These are phyloP conservation scores for Carex kokanica DNA, from an alignment of 176 grass and related monocot genomes.

Conservation along the genomic window DNA sequence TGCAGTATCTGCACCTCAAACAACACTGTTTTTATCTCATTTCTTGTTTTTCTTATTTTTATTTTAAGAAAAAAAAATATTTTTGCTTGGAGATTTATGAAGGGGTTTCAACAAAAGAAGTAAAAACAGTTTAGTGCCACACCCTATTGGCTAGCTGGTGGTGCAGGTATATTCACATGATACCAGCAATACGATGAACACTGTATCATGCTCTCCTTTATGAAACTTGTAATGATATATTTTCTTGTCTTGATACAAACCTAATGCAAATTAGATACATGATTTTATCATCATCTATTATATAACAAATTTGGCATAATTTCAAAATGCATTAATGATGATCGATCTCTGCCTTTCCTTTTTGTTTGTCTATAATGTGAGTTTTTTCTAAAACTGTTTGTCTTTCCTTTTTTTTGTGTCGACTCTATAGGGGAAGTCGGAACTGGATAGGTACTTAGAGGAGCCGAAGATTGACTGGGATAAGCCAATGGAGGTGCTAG, in stretches of 20 bases:
- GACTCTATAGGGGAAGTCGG: constrained; percentile 14
- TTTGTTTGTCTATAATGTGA: not conserved
- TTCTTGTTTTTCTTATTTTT: not conserved
- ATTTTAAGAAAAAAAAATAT: not conserved
- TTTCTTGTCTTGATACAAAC: not conserved
- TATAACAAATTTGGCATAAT: not conserved
- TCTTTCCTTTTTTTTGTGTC: not conserved
- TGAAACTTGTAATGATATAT: not conserved
- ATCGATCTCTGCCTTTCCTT: not conserved
- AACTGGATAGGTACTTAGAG: constrained; percentile 25
- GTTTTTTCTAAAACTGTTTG: not conserved
- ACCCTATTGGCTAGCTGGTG: not conserved
- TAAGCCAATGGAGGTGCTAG: constrained; percentile 22
- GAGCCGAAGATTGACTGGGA: constrained; percentile 21
- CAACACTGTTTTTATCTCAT: not conserved
- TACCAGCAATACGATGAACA: not conserved
- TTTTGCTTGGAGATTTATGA: not conserved
- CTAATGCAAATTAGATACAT: not conserved
- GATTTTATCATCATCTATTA: not conserved
- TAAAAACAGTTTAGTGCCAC: not conserved
- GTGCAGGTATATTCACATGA: not conserved
- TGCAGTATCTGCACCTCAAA: not conserved
- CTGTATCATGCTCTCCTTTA: not conserved
- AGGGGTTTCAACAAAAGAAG: not conserved
- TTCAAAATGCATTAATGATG: not conserved